Conservation (phyloP, 2,329 filamentous ascomycete species). For the Neopestalotiopsis sp. region DNA sequence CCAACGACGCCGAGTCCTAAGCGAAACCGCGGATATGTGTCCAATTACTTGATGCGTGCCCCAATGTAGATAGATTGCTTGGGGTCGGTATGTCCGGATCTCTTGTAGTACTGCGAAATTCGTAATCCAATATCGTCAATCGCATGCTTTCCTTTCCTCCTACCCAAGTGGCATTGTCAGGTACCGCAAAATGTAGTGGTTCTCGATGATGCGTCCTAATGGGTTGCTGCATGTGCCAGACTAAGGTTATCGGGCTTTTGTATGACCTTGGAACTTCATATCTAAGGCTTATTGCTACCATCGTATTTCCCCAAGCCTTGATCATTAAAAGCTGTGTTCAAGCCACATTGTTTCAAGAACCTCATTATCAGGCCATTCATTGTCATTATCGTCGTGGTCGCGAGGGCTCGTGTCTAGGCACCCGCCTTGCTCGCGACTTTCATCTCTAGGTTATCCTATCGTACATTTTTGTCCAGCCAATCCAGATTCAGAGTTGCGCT, state of each 20-base stretch:
- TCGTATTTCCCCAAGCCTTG: constrained; percentile 1
- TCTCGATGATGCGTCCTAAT: not conserved
- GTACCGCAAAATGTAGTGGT: not conserved
- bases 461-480: not conserved
- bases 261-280: not conserved
- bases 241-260: constrained; percentile 1
- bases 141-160: too few species aligned
- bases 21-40: not conserved
- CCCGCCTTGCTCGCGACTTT: not conserved
- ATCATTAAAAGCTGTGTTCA: constrained; percentile 8
- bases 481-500: not conserved
- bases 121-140: too few species aligned
- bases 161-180: not conserved
- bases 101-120: too few species aligned
- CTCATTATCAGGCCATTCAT: constrained; percentile 11
- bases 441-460: not conserved
- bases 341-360: constrained; percentile 12
- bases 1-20: not conserved
- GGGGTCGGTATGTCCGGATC: too few species aligned
- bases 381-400: constrained; percentile 8
- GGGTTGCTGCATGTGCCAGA: not conserved
- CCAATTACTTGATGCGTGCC: not conserved
- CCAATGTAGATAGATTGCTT: too few species aligned
- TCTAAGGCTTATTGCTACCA: not conserved
- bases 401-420: constrained; percentile 3